Evolutionary conservation across 768 basidiomycete species (phyloP).

Genomic region (Xerocomellus chrysenteron): DNA sequence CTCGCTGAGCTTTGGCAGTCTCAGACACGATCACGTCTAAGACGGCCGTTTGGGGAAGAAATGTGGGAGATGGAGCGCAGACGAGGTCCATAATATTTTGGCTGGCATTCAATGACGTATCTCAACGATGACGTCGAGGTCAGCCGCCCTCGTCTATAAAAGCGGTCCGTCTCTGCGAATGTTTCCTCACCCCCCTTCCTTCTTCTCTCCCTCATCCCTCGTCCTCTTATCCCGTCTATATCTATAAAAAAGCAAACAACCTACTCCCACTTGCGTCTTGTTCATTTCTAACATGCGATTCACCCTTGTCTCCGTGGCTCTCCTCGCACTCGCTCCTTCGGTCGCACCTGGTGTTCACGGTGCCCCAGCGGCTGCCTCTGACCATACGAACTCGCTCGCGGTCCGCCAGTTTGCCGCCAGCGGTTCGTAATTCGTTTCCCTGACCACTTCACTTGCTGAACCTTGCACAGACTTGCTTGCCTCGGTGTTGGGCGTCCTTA

Average conservation of each 20-base stretch:
- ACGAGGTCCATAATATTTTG: slow-evolving; percentile 31
- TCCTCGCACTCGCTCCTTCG: slow-evolving; percentile 19
- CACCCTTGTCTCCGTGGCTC: slow-evolving; percentile 15
- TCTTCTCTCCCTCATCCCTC: background rate
- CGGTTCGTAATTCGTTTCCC: slow-evolving; percentile 1
- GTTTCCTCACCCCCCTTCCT: slow-evolving; percentile 13
- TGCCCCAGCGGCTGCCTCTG: slow-evolving; percentile 10
- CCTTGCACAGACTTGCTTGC: background rate
- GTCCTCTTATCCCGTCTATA: slow-evolving; percentile 8
- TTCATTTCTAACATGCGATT: slow-evolving; percentile 29
- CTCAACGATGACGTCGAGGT: slow-evolving; percentile 2
- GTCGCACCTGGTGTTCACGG: slow-evolving; percentile 16
- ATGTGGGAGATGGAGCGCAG: slow-evolving; percentile 62
- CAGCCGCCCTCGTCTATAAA: slow-evolving; percentile 21
- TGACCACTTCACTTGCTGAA: background rate
- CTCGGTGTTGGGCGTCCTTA: accelerated
- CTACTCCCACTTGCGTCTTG: slow-evolving; percentile 20
- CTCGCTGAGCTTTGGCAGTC: slow-evolving; percentile 48
- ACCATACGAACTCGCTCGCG: slow-evolving; percentile 1
- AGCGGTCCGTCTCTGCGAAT: background rate
- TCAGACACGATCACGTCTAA: background rate
- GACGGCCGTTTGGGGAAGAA: slow-evolving; percentile 41
- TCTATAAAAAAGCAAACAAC: slow-evolving; percentile 16
- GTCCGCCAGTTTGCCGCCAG: background rate
- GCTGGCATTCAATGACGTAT: slow-evolving; percentile 21